Evolutionary conservation across 2,329 filamentous ascomycete genomes (phyloP).

Genomic region (Sporothrix phasma): DNA sequence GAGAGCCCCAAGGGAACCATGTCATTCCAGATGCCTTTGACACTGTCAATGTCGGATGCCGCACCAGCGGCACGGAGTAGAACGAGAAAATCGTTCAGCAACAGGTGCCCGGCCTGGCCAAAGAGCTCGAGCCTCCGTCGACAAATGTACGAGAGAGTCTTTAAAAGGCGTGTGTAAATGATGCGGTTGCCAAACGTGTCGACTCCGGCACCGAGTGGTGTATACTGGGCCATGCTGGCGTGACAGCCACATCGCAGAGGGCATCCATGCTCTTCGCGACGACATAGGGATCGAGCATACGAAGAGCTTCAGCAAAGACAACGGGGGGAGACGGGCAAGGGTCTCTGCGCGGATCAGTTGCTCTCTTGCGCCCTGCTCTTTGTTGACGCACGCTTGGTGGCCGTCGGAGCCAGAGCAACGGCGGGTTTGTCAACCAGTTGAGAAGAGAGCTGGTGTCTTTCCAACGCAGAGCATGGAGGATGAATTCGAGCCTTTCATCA

Average conservation of each 20-base stretch:
- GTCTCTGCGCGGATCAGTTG: neutral
- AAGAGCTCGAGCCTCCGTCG: constrained; percentile 24
- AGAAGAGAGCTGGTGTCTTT: neutral
- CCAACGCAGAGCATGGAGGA: neutral
- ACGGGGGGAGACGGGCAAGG: constrained; percentile 36
- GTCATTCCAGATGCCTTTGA: constrained; percentile 25
- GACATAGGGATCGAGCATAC: constrained; percentile 47
- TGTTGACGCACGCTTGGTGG: neutral
- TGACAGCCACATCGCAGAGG: constrained; percentile 31
- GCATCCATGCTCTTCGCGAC: constrained; percentile 42
- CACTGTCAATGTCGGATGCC: constrained; percentile 28
- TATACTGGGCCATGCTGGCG: constrained; percentile 32
- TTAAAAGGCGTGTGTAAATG: constrained; percentile 31
- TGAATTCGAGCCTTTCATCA: neutral
- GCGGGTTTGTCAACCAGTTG: neutral
- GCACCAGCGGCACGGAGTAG: constrained; percentile 40
- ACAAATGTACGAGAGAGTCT: constrained; percentile 28
- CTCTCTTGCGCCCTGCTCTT: neutral
- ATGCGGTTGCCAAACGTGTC: constrained; percentile 37
- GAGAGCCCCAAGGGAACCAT: constrained; percentile 16
- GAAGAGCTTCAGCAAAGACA: constrained; percentile 54
- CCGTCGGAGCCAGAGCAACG: neutral
- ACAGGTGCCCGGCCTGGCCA: constrained; percentile 22
- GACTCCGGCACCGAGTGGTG: constrained; percentile 29
- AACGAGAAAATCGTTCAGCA: constrained; percentile 34